Conservation (phyloP, 345 rosid species). For the Mercurialis annua region DNA sequence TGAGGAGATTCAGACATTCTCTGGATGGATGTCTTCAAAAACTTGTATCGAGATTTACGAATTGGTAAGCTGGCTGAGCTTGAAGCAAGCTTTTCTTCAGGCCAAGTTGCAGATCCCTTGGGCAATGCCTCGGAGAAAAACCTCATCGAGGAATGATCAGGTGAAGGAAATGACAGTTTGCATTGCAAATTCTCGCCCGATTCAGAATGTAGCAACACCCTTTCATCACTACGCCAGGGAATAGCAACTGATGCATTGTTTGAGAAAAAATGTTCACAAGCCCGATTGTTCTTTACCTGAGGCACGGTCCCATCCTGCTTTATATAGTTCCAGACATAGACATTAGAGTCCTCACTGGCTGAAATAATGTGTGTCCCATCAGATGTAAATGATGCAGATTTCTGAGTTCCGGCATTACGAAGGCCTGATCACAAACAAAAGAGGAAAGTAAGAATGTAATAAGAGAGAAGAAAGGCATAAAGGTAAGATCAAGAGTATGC, state of each 20-base stretch:
- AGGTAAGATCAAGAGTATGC: background rate
- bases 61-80: constrained; percentile 19
- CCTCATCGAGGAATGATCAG: constrained; percentile 21
- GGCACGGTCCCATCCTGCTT: constrained; percentile 22
- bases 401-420: constrained; percentile 31
- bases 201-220: constrained; percentile 12
- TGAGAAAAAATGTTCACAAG: constrained; percentile 39
- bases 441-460: background rate
- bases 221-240: constrained; percentile 28
- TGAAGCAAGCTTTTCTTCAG: constrained; percentile 44
- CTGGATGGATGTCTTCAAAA: constrained; percentile 28
- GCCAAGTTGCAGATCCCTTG: constrained; percentile 59
- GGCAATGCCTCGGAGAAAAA: constrained; percentile 24
- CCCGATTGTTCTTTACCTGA: constrained; percentile 26
- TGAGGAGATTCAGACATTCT: constrained; percentile 27
- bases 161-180: constrained; percentile 26
- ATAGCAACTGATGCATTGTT: constrained; percentile 38
- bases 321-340: constrained; percentile 37
- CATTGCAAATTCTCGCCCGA: constrained; percentile 26
- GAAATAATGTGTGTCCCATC: constrained; percentile 42
- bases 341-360: constrained; percentile 43
- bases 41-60: constrained; percentile 36
- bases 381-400: constrained; percentile 39
- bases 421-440: constrained; percentile 16
- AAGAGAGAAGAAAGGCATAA: background rate